Conservation (phyloP, 345 rosid species). For the Lepidium didymum region DNA sequence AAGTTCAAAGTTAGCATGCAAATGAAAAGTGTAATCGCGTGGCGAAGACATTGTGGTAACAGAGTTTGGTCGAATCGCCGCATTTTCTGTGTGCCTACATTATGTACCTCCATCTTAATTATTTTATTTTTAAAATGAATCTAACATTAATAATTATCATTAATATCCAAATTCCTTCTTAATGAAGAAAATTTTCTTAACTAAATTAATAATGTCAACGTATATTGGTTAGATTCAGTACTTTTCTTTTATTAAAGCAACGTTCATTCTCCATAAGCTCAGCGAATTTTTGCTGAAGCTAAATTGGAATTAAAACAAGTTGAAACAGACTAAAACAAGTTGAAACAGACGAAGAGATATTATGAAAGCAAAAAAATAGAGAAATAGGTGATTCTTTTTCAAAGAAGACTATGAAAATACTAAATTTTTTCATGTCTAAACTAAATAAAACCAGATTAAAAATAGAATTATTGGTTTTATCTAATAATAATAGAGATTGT, state of each 20-base stretch:
- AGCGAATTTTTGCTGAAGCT: no score
- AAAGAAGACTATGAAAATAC: no score
- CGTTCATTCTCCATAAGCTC: no score
- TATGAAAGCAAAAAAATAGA: no score
- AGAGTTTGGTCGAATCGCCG: constrained; percentile 91
- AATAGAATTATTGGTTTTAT: no score
- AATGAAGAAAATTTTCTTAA: neutral
- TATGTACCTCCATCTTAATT: constrained; percentile 2
- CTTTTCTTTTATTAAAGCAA: constrained; percentile 7
- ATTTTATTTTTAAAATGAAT: neutral
- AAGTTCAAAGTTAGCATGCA: constrained; percentile 39
- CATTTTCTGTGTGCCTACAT: constrained; percentile 28
- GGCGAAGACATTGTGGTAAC: constrained; percentile 42
- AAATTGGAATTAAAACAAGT: no score
- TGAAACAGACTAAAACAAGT: no score
- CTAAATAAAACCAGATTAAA: no score
- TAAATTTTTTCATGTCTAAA: no score
- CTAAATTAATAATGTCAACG: neutral
- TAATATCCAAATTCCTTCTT: neutral
- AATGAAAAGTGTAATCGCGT: constrained; percentile 43
- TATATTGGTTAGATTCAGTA: neutral
- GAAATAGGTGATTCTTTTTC: no score
- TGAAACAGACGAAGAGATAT: no score
- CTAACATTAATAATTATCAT: neutral
- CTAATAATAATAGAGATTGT: no score